A percentile compares a stretch with the other conserved stretches of the same genome.
Conservation (phyloP, 2,329 filamentous ascomycete species). For the Thelonectria blattea region DNA sequence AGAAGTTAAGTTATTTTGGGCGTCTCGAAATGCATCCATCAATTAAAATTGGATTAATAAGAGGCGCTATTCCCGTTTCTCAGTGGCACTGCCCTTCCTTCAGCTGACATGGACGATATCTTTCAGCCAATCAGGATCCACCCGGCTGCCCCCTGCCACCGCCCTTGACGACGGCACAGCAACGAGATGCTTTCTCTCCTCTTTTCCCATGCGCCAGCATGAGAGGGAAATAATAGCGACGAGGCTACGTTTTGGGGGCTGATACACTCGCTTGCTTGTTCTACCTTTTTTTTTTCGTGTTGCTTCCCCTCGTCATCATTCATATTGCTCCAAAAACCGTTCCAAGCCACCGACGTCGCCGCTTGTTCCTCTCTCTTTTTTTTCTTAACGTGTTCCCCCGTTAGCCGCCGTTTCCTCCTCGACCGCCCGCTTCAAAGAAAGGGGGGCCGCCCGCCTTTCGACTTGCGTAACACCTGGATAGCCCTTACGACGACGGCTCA, state of each 20-base stretch:
- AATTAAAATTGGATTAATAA: neutral
- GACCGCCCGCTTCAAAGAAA: slow-evolving; percentile 7
- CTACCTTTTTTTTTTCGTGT: neutral
- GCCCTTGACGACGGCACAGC: slow-evolving; percentile 33
- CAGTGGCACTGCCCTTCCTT: neutral
- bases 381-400: neutral
- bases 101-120: neutral
- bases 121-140: slow-evolving; percentile 3
- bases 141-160: slow-evolving; percentile 17
- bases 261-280: slow-evolving; percentile 13
- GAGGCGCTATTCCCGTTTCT: slow-evolving; percentile 11
- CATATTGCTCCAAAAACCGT: neutral
- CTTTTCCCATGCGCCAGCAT: slow-evolving; percentile 15
- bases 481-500: too few species aligned
- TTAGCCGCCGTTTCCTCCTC: slow-evolving; percentile 20
- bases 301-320: slow-evolving; percentile 5
- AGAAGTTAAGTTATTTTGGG: neutral
- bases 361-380: neutral
- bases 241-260: neutral
- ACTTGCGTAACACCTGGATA: slow-evolving; percentile 6
- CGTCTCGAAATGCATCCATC: neutral
- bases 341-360: neutral
- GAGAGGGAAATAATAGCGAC: slow-evolving; percentile 8
- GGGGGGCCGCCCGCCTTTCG: neutral
- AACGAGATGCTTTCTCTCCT: slow-evolving; percentile 33